Base-by-base conservation (phyloP, 306 rosid genomes). In the Mucuna pruriens region DNA sequence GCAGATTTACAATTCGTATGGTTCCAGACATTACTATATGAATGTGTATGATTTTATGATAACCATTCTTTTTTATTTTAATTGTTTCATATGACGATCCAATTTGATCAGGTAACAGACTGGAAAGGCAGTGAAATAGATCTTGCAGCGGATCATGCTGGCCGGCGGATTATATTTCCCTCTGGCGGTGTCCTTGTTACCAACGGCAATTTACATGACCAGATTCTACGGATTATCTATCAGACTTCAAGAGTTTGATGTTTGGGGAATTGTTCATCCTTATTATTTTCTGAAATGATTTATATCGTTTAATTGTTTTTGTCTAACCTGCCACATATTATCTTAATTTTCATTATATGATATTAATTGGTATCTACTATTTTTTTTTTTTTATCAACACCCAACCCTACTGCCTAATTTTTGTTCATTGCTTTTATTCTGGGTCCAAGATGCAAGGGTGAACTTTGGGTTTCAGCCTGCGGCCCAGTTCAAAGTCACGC, bases 71-170 rank as follows among this genome's bases (percentile, higher is more conserved):
- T 7, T 2, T n/a, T 48, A 2, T 29, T 42, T 4, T 44, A 60
- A 11, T 39, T 62, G 25, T n/a, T 75, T 65, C 64, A 61, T 80
- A 75, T 68, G 67, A 68, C 52, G 23, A 34, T 77, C 38, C 61
- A 55, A 65, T 58, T 69, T 77, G 75, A 87, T 76, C 85, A 95
- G 97, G 92, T 87, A 57, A 88, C 92, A 49, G 97, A 92, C 85
- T 91, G 99, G 97, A 44, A 82, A 39, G 97, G 97, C n/a, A 82
- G 76, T 12, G 88, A 88, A 33, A 73, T 95, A 73, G 91, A 92
- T 83, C 90, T 95, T 34, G 89, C 95, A 10, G 97, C 87, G 5
- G 97, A 95, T 84, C 61, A 85, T 88, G 65, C 3, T 61, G 87
- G 89, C 17, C 80, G 97, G 83, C 76, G 97, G 86, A 78, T 71